Evolutionary conservation across 306 rosid species (phyloP).

Genomic region (Corylus americana): DNA sequence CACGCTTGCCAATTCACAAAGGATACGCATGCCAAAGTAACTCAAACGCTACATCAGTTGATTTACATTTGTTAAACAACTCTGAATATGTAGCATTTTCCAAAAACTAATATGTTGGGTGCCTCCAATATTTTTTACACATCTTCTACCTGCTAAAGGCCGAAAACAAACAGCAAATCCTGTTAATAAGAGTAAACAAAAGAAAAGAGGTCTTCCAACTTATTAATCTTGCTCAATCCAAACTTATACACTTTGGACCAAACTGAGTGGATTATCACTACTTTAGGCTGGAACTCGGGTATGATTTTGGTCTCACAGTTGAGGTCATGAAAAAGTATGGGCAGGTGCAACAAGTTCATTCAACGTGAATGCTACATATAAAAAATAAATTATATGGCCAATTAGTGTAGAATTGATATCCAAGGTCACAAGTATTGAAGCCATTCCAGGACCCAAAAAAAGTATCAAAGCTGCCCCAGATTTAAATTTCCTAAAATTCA

Average conservation of each 20-base stretch:
- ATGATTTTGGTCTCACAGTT: neutral
- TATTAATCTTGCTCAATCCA: neutral
- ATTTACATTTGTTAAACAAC: neutral
- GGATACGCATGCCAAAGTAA: neutral
- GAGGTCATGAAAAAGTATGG: neutral
- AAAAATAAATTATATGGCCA: neutral
- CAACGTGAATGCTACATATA: neutral
- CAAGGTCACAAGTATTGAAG: neutral
- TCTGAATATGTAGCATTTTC: neutral
- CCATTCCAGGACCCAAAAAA: neutral
- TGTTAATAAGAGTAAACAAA: neutral
- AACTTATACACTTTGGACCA: neutral
- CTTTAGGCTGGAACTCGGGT: neutral
- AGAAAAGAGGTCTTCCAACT: neutral
- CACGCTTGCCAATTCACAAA: neutral
- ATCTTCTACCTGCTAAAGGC: conserved; percentile 1
- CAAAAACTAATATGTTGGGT: neutral
- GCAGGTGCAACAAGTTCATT: neutral
- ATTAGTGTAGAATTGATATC: neutral
- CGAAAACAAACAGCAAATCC: neutral
- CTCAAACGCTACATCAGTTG: neutral
- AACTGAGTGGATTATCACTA: neutral
- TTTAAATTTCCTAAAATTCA: neutral
- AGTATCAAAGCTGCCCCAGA: neutral
- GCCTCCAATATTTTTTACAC: neutral